These are phyloP conservation scores for Fusarium continuum DNA, from an alignment of 2,329 filamentous ascomycete genomes.

Conservation along the genomic window DNA sequence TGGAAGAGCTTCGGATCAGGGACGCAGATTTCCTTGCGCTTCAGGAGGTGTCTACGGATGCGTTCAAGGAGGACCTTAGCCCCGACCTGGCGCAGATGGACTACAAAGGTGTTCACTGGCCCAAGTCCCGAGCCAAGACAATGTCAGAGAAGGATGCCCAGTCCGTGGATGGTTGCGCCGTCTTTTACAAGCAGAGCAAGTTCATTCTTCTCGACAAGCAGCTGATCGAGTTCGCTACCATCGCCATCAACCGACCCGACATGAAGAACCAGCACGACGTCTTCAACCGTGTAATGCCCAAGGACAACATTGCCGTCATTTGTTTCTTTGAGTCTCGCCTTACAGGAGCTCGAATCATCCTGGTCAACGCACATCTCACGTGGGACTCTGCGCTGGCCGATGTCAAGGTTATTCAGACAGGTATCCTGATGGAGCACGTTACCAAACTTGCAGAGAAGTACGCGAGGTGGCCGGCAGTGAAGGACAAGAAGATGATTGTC, in stretches of 20 bases:
- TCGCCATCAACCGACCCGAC: slow-evolving; percentile 92
- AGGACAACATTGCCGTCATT: slow-evolving; percentile 94
- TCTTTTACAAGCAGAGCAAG: slow-evolving; percentile 96
- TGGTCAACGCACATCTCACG: slow-evolving; percentile 92
- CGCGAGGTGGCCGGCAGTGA: slow-evolving; percentile 78
- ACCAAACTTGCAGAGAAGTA: slow-evolving; percentile 88
- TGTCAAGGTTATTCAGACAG: slow-evolving; percentile 96
- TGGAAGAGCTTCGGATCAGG: slow-evolving; percentile 81
- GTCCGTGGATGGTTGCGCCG: slow-evolving; percentile 93
- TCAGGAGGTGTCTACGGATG: slow-evolving; percentile 92
- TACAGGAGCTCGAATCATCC: slow-evolving; percentile 90
- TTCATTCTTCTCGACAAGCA: slow-evolving; percentile 95
- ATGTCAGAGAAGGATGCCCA: slow-evolving; percentile 91
- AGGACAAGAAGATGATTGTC: slow-evolving; percentile 76
- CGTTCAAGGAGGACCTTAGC: slow-evolving; percentile 90
- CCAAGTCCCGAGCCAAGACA: slow-evolving; percentile 87
- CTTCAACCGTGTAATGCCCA: slow-evolving; percentile 98
- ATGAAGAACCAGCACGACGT: slow-evolving; percentile 98
- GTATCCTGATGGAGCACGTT: slow-evolving; percentile 92
- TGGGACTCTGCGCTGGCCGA: slow-evolving; percentile 93
- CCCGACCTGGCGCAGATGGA: slow-evolving; percentile 85
- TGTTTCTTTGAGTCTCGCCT: slow-evolving; percentile 91
- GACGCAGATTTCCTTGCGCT: slow-evolving; percentile 91
- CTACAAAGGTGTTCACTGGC: slow-evolving; percentile 95
- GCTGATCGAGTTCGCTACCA: slow-evolving; percentile 88